Evolutionary conservation across 1,139 yeast species (phyloP).

Genomic region (Nakaseomyces nivariensis): DNA sequence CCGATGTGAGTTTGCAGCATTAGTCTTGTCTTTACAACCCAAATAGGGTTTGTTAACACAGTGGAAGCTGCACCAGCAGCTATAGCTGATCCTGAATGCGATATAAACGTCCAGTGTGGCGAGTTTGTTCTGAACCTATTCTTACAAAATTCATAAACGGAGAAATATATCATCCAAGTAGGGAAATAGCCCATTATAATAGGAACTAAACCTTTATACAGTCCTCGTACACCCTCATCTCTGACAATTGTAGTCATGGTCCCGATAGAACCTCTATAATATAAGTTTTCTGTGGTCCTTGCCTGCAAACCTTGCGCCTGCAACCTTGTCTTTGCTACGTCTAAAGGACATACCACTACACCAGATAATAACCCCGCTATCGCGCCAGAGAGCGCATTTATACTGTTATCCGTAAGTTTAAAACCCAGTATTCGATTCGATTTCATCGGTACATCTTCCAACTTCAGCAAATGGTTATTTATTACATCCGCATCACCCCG

Average conservation of each 20-base stretch:
- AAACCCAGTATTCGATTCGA: not conserved
- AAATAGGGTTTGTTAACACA: conserved; percentile 79
- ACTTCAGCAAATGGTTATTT: not conserved
- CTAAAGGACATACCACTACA: conserved; percentile 83
- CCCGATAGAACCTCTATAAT: conserved; percentile 48
- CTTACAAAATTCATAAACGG: conserved; percentile 78
- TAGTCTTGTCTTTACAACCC: conserved; percentile 63
- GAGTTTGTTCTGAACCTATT: conserved; percentile 34
- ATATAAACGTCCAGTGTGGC: conserved; percentile 39
- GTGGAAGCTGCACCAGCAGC: conserved; percentile 87
- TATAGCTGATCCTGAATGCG: conserved; percentile 72
- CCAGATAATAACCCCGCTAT: conserved; percentile 88
- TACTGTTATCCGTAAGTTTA: conserved; percentile 31
- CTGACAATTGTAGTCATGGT: conserved; percentile 53
- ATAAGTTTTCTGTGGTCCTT: conserved; percentile 13
- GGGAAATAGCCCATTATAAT: conserved; percentile 90
- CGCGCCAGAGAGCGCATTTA: conserved; percentile 73
- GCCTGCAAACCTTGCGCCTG: conserved; percentile 72
- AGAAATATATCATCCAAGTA: conserved; percentile 93
- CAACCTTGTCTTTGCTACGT: conserved; percentile 84
- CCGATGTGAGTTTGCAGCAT: conserved; percentile 62
- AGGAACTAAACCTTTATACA: conserved; percentile 86
- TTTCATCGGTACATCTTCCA: not conserved
- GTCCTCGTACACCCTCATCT: conserved; percentile 76
- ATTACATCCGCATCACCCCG: not conserved